Base-by-base conservation (phyloP, 2,329 filamentous ascomycete genomes). In the Verticillium alfalfae region DNA sequence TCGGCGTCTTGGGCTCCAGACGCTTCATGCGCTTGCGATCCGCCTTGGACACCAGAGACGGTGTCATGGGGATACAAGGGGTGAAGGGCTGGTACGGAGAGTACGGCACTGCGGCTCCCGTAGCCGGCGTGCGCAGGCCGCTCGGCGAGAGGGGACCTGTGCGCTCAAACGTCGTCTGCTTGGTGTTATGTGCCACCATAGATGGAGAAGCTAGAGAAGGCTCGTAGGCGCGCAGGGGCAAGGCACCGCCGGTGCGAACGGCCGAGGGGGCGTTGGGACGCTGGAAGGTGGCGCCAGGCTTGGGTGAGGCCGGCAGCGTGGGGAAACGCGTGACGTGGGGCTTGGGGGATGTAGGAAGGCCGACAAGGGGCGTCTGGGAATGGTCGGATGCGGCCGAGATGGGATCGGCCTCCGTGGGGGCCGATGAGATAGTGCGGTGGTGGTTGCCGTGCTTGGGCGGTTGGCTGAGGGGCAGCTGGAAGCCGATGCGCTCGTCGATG, bases 21-120 rank as follows among this genome's bases (percentile, higher is more conserved):
- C 82, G 86, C 79, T 80, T 85, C 81, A 86, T 87, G 71, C 83
- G 80, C 81, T 88, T 92, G 34, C 89, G 78, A 70, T 93, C 90
- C 64, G 85, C 84, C 73, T 82, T 86, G 31, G 87, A 91, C 16
- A 91, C 86, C 56, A 94, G 76, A 22, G 85, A 86, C n/a, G 91
- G 90, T 36, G 91, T 93, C 57, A 93, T 85, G 1, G 91, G 91
- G 58, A 92, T 83, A 57, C 91, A 80, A 1, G 90, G 89, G 7
- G 88, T 90, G 71, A 88, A 91, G 0, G 91, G 91, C 78, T 93
- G 91, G 67, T 93, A 94, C 0, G 91, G 89, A 61, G 85, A 87
- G 73, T 93, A 93, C 1, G 90, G 90, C 26, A 88, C 83, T 1
- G 85, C 81, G 26, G 79, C 81, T 5, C 84, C 85, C 1, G 83